These are phyloP conservation scores for Miamiensis avidus DNA, from an alignment of 169 alveolate species.

Conservation along the genomic window DNA sequence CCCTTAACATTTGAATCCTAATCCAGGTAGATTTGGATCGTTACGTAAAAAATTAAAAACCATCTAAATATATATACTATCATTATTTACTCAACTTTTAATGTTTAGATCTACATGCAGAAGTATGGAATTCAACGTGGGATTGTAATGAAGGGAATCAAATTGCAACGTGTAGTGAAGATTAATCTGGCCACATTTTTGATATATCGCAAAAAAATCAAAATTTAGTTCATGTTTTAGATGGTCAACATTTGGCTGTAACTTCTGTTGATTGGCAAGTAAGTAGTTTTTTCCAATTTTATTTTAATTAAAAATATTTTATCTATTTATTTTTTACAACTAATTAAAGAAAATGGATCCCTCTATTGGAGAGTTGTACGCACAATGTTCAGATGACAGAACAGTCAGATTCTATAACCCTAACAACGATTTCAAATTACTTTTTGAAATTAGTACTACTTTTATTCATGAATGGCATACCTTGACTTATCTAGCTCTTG, in stretches of 20 bases:
- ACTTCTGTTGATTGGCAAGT: conserved; percentile 67
- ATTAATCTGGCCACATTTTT: conserved; percentile 57
- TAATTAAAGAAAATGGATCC: conserved; percentile 4
- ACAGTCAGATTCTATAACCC: conserved; percentile 46
- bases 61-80: background rate
- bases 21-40: conserved; percentile 56
- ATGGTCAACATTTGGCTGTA: conserved; percentile 62
- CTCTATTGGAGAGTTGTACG: conserved; percentile 10
- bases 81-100: background rate
- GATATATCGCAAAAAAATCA: conserved; percentile 21
- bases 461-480: conserved; percentile 70
- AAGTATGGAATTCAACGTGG: conserved; percentile 59
- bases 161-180: conserved; percentile 67
- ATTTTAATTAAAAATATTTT: background rate
- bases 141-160: conserved; percentile 13
- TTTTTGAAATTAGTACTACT: conserved; percentile 36
- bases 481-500: conserved; percentile 54
- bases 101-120: conserved; percentile 44
- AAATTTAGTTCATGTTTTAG: conserved; percentile 1
- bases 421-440: conserved; percentile 19
- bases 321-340: too few relatives aligned
- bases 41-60: conserved; percentile 27
- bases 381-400: conserved; percentile 67
- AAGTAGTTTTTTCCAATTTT: background rate
- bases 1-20: background rate